Percentiles rank a stretch among this genome's conserved stretches.
phyloP scores from a whole-genome alignment of 78 protist genomes.

The Emiliania huxleyi region DNA sequence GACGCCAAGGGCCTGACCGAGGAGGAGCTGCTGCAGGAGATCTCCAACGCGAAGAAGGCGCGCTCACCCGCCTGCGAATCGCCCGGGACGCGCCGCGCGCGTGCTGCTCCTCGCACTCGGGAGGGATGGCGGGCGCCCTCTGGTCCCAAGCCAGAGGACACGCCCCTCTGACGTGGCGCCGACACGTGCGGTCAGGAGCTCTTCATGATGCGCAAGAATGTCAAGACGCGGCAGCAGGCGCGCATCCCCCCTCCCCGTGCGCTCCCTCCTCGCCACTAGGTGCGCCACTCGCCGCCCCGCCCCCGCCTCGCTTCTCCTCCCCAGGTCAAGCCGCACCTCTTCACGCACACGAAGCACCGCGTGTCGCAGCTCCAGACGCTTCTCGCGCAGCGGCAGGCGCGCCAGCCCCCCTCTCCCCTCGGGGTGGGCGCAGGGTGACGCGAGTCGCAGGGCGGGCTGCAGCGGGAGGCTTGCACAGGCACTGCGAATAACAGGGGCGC shows the following conservation, averaged over 20 bases:
- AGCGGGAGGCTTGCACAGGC: too few relatives aligned
- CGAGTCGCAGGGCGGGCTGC: too few relatives aligned
- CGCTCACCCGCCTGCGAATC: background rate
- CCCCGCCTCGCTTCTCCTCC: too few relatives aligned
- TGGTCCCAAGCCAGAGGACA: background rate
- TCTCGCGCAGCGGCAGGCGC: background rate
- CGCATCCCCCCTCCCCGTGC: too few relatives aligned
- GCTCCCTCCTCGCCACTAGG: too few relatives aligned
- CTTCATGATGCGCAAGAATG: background rate
- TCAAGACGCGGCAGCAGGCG: constrained; percentile 19
- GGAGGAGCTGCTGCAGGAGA: background rate
- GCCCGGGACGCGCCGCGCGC: background rate
- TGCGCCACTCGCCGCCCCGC: too few relatives aligned
- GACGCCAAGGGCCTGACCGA: background rate
- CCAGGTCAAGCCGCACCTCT: constrained; percentile 20
- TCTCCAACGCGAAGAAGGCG: background rate
- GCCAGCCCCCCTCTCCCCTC: too few relatives aligned
- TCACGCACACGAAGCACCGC: constrained; percentile 19
- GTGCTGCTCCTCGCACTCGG: background rate
- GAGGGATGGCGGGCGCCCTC: background rate
- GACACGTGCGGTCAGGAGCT: background rate
- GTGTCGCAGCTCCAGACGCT: background rate
- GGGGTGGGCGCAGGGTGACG: too few relatives aligned
- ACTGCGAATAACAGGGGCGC: too few relatives aligned
- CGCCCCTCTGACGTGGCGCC: background rate